A percentile compares a stretch with the other conserved stretches of the same genome.
Conservation (phyloP, 2,329 filamentous ascomycete species). For the Diaporthe nobilis region DNA sequence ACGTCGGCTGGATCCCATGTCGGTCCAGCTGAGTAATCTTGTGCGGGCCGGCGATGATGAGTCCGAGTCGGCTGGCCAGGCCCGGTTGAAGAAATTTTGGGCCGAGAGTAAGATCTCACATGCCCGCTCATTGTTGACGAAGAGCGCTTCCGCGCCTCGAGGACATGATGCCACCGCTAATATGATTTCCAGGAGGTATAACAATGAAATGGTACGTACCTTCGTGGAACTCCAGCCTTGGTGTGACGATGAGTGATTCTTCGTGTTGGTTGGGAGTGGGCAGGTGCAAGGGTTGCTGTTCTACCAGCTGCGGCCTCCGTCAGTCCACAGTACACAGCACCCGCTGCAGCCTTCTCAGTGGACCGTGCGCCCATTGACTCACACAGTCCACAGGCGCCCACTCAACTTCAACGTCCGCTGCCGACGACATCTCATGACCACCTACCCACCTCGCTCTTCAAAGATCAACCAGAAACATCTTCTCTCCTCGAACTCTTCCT, state of each 20-base stretch:
- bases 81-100: constrained; percentile 21
- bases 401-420: neutral
- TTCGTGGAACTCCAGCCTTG: neutral
- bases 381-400: neutral
- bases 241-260: neutral
- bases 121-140: neutral
- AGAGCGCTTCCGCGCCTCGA: neutral
- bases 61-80: no score
- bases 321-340: neutral
- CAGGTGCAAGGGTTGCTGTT: neutral
- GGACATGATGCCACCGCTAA: neutral
- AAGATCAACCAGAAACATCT: neutral
- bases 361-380: constrained; percentile 13
- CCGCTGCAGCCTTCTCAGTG: neutral
- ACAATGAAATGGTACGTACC: constrained; percentile 16
- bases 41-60: neutral
- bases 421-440: neutral
- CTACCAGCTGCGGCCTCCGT: neutral
- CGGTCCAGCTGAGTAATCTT: no score
- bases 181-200: neutral
- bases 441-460: neutral
- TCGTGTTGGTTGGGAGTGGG: neutral
- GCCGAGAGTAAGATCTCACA: neutral
- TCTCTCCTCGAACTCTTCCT: neutral
- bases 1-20: neutral